Evolutionary conservation across 345 rosid species (phyloP), one percentile per base, ranked within the genome.

Genomic region (Ricinus communis): DNA sequence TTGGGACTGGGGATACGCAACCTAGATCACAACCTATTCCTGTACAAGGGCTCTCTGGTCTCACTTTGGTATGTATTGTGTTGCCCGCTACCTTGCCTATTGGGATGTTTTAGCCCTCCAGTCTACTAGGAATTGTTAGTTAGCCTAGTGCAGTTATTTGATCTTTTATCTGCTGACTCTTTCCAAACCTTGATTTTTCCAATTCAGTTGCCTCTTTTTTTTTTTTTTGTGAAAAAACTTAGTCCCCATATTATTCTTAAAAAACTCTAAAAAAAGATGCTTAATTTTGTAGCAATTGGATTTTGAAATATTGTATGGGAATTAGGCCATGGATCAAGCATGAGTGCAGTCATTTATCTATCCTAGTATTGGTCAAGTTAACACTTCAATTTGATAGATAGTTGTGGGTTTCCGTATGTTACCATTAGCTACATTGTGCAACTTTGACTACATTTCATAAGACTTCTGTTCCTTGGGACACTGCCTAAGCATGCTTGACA

Each of bases 1-100:
- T 96, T 82, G 99, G 99, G 64, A 96, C 97, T 5, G 98, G 99
- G 12, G 99, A 96, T 80, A 96, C 98, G 71, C 99, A 96, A 71
- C 99, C 99, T 21, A 88, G 97, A 86, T 96, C 99, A 8, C 91
- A 89, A 58, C 97, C 99, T 75, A 87, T 93, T 77, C 88, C 80
- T 61, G 97, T 93, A 81, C 90, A 91, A 74, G 98, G 97, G 80
- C 87, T 96, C 3, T 76, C 91, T 74, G 92, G 81, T 84, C 91
- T 87, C 75, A 87, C 75, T 74, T 79, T 96, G 95, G 99, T 96
- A 64, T 73, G 93, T 78, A 63, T 51, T 68, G 7, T 66, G 36
- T 74, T 59, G 46, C 19, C 28, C 50, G 27, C 0, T 18, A 38
- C 30, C 56, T 62, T 40, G 8, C n/a, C 65, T 5, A 25, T 49